Evolutionary conservation across 805 yeast species (phyloP).

Genomic region (Yamadazyma sp.): DNA sequence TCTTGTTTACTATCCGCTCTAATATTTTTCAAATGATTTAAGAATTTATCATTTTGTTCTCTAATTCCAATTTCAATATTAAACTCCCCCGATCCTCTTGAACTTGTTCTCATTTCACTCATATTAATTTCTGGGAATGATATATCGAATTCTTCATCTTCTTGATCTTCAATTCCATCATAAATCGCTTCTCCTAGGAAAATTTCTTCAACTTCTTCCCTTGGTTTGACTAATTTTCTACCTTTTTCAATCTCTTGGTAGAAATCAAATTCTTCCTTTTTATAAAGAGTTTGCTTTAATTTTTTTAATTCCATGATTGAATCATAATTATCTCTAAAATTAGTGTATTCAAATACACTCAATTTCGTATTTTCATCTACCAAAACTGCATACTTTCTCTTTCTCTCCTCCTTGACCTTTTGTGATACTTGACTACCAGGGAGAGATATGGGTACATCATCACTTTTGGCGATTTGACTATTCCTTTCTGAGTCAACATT

Average conservation of each 20-base stretch:
- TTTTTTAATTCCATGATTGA: constrained; percentile 1
- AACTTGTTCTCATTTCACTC: constrained; percentile 8
- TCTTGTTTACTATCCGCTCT: background rate
- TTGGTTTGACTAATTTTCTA: constrained; percentile 4
- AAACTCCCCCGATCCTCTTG: background rate
- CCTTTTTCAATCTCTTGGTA: constrained; percentile 12
- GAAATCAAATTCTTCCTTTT: too few species aligned
- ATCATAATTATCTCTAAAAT: constrained; percentile 1
- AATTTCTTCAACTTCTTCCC: background rate
- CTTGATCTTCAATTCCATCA: background rate
- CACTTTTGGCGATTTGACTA: too few species aligned
- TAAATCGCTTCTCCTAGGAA: background rate
- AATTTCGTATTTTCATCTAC: constrained; percentile 1
- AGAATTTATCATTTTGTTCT: constrained; percentile 3
- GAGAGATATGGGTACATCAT: too few species aligned
- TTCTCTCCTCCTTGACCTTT: background rate
- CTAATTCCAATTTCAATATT: background rate
- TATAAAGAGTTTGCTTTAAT: background rate
- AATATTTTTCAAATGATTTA: constrained; percentile 5
- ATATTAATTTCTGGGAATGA: constrained; percentile 20
- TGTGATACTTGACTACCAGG: background rate
- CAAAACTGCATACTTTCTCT: constrained; percentile 2
- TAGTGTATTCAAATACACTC: background rate
- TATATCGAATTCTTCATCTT: constrained; percentile 14
- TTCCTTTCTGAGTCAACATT: background rate